These are phyloP conservation scores for Leccinum boreale DNA, from an alignment of 768 basidiomycete species.

Conservation along the genomic window DNA sequence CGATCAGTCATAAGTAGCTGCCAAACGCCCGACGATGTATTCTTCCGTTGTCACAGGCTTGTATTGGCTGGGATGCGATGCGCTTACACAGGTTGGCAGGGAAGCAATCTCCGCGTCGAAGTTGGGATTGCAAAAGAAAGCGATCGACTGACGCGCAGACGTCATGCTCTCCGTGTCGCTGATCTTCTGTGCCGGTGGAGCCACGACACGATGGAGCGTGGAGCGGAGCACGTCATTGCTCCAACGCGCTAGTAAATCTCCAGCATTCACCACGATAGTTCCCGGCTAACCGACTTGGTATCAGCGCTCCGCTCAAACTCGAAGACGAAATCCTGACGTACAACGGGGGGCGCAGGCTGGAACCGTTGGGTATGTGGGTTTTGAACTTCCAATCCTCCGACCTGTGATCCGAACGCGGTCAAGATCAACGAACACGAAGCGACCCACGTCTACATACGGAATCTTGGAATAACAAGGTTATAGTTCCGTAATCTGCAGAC, in stretches of 20 bases:
- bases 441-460: conserved; percentile 36
- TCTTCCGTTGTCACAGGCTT: conserved; percentile 67
- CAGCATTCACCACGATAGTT: conserved; percentile 81
- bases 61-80: conserved; percentile 58
- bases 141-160: conserved; percentile 72
- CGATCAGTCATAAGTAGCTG: conserved; percentile 51
- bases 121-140: conserved; percentile 87
- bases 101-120: conserved; percentile 64
- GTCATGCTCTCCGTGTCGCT: conserved; percentile 52
- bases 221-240: conserved; percentile 77
- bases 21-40: conserved; percentile 72
- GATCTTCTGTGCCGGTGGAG: conserved; percentile 53
- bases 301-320: conserved; percentile 1
- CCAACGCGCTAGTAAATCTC: conserved; percentile 80
- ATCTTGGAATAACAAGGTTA: conserved; percentile 82
- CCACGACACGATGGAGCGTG: conserved; percentile 81
- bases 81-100: conserved; percentile 53
- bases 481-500: conserved; percentile 69
- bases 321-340: conserved; percentile 35
- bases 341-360: conserved; percentile 73
- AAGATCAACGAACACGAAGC: background rate
- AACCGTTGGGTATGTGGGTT: conserved; percentile 74
- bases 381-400: conserved; percentile 80
- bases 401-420: conserved; percentile 32
- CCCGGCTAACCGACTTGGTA: conserved; percentile 47